phyloP scores from a whole-genome alignment of 108 stramenopile genomes.

The Nitzschia sp. region DNA sequence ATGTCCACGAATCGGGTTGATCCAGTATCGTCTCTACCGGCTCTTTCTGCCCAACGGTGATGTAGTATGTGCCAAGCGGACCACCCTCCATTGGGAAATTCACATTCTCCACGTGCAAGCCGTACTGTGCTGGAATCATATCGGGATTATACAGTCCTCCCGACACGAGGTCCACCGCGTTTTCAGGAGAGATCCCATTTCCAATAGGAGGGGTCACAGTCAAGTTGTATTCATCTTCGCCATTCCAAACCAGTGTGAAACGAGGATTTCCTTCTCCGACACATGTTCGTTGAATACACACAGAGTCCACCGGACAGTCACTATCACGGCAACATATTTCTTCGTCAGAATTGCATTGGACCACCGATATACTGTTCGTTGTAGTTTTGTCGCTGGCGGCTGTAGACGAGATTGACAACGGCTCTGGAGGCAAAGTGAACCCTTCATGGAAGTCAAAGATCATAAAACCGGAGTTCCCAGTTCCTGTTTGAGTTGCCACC shows the following conservation, averaged over 20 bases:
- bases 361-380: background rate
- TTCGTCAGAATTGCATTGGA: background rate
- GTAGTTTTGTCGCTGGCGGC: background rate
- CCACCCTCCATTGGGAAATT: slow-evolving; percentile 23
- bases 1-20: slow-evolving; percentile 22
- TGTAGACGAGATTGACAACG: background rate
- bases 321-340: slow-evolving; percentile 33
- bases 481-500: slow-evolving; percentile 9
- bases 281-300: slow-evolving; percentile 36
- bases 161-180: slow-evolving; percentile 17
- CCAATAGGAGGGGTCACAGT: slow-evolving; percentile 32
- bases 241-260: slow-evolving; percentile 35
- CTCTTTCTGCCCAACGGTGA: slow-evolving; percentile 6
- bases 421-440: slow-evolving; percentile 1
- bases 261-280: slow-evolving; percentile 37
- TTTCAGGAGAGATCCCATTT: slow-evolving; percentile 7
- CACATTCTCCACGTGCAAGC: slow-evolving; percentile 29
- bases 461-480: slow-evolving; percentile 5
- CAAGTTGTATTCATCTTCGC: slow-evolving; percentile 28
- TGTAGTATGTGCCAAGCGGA: slow-evolving; percentile 23
- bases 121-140: slow-evolving; percentile 16
- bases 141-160: slow-evolving; percentile 22
- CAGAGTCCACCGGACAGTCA: slow-evolving; percentile 12
- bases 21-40: background rate
- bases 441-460: slow-evolving; percentile 11